phyloP scores from a whole-genome alignment of 805 yeast species.

The Kregervanrija delftensis region DNA sequence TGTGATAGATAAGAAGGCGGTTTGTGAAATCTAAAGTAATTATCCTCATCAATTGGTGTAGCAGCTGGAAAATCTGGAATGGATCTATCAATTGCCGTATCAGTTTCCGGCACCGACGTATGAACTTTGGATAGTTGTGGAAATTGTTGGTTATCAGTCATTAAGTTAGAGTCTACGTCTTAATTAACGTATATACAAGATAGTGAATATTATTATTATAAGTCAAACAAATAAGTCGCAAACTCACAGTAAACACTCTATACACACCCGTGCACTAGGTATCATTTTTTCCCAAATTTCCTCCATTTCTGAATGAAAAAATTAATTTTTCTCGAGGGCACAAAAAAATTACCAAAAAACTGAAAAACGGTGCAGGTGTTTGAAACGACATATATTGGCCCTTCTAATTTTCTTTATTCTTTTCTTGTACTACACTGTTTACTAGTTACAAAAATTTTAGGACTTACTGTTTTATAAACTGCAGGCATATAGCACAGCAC shows the following conservation, averaged over 20 bases:
- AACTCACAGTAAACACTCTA: background rate
- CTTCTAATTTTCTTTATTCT: background rate
- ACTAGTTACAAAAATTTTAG: background rate
- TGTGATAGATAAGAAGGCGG: slow-evolving; percentile 71
- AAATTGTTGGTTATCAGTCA: slow-evolving; percentile 6
- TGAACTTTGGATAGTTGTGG: slow-evolving; percentile 29
- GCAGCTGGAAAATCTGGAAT: slow-evolving; percentile 79
- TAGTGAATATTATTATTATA: background rate
- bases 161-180: background rate
- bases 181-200: background rate
- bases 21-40: slow-evolving; percentile 63
- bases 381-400: too few species aligned
- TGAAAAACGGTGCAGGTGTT: background rate
- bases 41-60: slow-evolving; percentile 59
- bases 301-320: too few species aligned
- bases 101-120: slow-evolving; percentile 66
- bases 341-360: background rate
- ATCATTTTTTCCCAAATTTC: too few species aligned
- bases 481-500: too few species aligned
- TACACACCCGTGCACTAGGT: too few species aligned
- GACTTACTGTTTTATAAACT: too few species aligned
- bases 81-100: slow-evolving; percentile 71
- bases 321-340: background rate
- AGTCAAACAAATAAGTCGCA: too few species aligned
- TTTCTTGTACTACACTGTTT: background rate